Evolutionary conservation across 2,329 filamentous ascomycete genomes (phyloP).

Genomic region (Fusarium siculi): DNA sequence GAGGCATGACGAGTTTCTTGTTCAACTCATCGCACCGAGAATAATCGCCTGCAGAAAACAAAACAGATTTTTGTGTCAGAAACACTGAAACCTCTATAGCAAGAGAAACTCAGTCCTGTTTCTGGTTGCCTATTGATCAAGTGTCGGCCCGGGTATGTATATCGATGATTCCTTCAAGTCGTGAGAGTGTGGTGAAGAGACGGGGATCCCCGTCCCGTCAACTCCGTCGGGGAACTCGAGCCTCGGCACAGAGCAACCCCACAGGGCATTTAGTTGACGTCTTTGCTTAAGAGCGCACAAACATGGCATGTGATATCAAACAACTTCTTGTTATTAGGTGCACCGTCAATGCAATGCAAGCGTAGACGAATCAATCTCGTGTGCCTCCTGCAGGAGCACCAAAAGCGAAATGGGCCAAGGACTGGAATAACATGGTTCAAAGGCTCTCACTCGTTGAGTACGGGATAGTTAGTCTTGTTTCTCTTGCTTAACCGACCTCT

Average conservation of each 20-base stretch:
- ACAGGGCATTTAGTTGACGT: conserved; percentile 7
- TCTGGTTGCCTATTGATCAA: not conserved
- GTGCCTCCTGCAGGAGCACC: conserved; percentile 19
- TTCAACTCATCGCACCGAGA: conserved; percentile 7
- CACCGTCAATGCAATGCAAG: conserved; percentile 28
- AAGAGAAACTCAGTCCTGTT: conserved; percentile 21
- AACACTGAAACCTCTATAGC: conserved; percentile 29
- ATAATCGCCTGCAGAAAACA: not conserved
- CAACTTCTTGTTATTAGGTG: conserved; percentile 19
- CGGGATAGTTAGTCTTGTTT: conserved; percentile 14
- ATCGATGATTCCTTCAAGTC: not conserved
- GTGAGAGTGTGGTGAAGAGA: not conserved
- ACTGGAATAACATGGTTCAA: conserved; percentile 16
- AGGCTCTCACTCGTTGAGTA: not conserved
- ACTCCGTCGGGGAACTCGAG: conserved; percentile 11
- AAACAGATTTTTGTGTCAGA: not conserved
- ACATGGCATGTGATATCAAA: conserved; percentile 35
- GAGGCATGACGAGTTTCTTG: conserved; percentile 9
- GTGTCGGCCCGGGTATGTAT: conserved; percentile 23
- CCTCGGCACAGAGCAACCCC: conserved; percentile 29
- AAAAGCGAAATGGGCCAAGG: conserved; percentile 32
- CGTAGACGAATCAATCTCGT: conserved; percentile 20
- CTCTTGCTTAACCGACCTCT: conserved; percentile 23
- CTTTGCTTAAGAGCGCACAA: not conserved
- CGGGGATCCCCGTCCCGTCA: conserved; percentile 4